These are phyloP conservation scores for Marasmius sp. DNA, from an alignment of 1,284 basidiomycete genomes.

Conservation along the genomic window DNA sequence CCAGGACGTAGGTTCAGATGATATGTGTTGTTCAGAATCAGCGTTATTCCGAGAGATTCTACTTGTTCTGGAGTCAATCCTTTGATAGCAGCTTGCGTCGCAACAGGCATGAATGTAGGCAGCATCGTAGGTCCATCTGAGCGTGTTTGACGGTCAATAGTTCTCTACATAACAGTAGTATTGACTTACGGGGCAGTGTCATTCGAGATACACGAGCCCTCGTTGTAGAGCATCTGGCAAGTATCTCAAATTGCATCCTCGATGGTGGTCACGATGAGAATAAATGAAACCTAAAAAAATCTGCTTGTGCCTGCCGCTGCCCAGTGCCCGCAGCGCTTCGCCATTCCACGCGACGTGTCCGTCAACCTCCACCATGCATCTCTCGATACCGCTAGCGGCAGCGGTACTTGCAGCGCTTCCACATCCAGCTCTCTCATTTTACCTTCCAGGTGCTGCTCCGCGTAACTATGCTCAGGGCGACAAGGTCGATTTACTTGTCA, in stretches of 20 bases:
- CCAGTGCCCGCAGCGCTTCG: neutral
- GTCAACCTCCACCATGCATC: slow-evolving; percentile 7
- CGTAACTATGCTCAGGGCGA: slow-evolving; percentile 74
- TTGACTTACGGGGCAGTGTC: slow-evolving; percentile 61
- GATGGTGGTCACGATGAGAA: neutral
- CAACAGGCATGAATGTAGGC: slow-evolving; percentile 90
- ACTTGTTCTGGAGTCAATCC: slow-evolving; percentile 83
- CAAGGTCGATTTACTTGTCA: slow-evolving; percentile 77
- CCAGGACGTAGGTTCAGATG: slow-evolving; percentile 82
- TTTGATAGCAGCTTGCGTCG: slow-evolving; percentile 86
- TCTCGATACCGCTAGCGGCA: slow-evolving; percentile 11
- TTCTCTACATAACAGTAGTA: neutral
- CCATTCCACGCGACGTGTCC: neutral
- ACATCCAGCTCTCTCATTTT: slow-evolving; percentile 37
- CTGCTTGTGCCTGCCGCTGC: neutral
- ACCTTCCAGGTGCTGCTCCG: slow-evolving; percentile 70
- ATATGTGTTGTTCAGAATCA: slow-evolving; percentile 86
- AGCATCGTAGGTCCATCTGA: slow-evolving; percentile 77
- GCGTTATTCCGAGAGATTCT: slow-evolving; percentile 72
- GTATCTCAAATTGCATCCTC: slow-evolving; percentile 73
- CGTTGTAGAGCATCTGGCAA: slow-evolving; percentile 77
- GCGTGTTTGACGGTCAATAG: slow-evolving; percentile 8
- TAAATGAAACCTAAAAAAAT: neutral
- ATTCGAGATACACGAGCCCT: slow-evolving; percentile 76
- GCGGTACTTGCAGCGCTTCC: slow-evolving; percentile 12